phyloP scores from a whole-genome alignment of 257 asterid species.

The Jaltomata sinuosa region DNA sequence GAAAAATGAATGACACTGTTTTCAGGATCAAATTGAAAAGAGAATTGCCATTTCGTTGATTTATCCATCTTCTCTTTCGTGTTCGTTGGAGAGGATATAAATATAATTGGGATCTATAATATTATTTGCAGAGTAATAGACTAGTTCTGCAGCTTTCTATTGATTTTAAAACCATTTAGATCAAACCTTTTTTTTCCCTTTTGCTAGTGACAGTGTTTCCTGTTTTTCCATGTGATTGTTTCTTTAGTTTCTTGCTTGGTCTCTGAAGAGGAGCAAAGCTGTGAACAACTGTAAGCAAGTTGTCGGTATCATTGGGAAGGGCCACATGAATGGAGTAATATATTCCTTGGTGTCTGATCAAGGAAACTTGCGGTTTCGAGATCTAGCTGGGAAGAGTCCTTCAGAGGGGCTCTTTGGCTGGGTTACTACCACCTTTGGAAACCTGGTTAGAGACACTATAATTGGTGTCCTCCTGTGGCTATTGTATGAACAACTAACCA shows the following conservation, averaged over 20 bases:
- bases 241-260: conserved; percentile 78
- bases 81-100: background rate
- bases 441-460: conserved; percentile 59
- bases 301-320: conserved; percentile 85
- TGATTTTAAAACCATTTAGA: background rate
- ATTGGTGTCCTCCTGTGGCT: conserved; percentile 64
- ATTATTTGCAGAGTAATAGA: background rate
- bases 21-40: background rate
- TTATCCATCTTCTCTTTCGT: background rate
- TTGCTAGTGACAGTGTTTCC: background rate
- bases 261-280: conserved; percentile 94
- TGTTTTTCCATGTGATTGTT: background rate
- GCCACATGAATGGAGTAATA: conserved; percentile 86
- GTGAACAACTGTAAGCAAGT: conserved; percentile 66
- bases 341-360: conserved; percentile 70
- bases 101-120: background rate
- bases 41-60: background rate
- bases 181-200: background rate
- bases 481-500: conserved; percentile 45
- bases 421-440: conserved; percentile 35
- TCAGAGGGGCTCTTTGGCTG: conserved; percentile 30
- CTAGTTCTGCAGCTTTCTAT: background rate
- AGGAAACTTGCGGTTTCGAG: conserved; percentile 73
- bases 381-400: conserved; percentile 51
- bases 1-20: background rate